Evolutionary conservation across 2,329 filamentous ascomycete species (phyloP).

Genomic region (Aspergillus aculeatinus): DNA sequence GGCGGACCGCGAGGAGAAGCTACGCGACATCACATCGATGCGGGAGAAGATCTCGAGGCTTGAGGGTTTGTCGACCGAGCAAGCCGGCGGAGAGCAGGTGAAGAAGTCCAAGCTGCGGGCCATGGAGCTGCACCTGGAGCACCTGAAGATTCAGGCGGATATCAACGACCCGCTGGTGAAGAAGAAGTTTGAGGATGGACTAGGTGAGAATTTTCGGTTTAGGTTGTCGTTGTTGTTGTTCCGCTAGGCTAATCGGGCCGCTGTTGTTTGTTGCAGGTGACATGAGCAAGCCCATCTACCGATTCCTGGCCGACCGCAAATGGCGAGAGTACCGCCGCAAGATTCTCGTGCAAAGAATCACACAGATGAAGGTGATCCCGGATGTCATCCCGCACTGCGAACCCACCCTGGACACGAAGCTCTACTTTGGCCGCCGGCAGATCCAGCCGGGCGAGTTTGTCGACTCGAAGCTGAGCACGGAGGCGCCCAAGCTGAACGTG

Average conservation of each 20-base stretch:
- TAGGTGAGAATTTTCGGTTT: conserved; percentile 56
- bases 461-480: conserved; percentile 70
- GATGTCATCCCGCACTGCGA: conserved; percentile 82
- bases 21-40: conserved; percentile 68
- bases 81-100: conserved; percentile 61
- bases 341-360: conserved; percentile 79
- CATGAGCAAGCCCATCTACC: conserved; percentile 95
- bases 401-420: conserved; percentile 73
- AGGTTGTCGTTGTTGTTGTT: neutral
- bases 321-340: conserved; percentile 82
- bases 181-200: conserved; percentile 87
- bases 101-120: conserved; percentile 68
- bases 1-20: conserved; percentile 77
- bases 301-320: conserved; percentile 79
- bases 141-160: conserved; percentile 84
- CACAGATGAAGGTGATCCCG: conserved; percentile 82
- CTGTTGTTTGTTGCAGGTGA: conserved; percentile 62
- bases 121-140: conserved; percentile 70
- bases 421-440: conserved; percentile 72
- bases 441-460: conserved; percentile 77
- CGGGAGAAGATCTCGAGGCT: conserved; percentile 67
- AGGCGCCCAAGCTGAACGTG: conserved; percentile 71
- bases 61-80: conserved; percentile 57
- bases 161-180: conserved; percentile 95
- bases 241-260: conserved; percentile 15